Base-by-base conservation (phyloP, 1,139 yeast genomes). In the Tardiomyces depauwii region DNA sequence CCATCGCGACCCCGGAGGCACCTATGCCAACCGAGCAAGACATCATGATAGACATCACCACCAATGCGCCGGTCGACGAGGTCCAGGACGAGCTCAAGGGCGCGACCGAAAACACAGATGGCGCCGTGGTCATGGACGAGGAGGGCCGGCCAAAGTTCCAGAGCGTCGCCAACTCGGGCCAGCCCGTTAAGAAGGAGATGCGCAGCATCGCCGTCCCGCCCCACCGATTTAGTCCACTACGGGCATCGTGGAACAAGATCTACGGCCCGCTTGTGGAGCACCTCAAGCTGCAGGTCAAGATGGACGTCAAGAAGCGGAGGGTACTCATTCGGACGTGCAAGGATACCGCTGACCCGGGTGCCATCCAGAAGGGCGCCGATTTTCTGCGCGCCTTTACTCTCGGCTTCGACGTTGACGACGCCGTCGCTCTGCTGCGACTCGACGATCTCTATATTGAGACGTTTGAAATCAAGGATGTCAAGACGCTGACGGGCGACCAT, bases 401-500 rank as follows among this genome's bases (percentile, higher is more conserved):
- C 45, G 99, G 99, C 12, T 91, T 91, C 60, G 99, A 91, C 62
- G 79, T 89, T 41, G 98, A 93, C 63, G 99, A 91, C 65, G 91
- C 98, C 42, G 86, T 93, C 58, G 96, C 99, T 7, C 72, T 91
- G 51, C 73, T 91, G 58, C 80, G 98, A 67, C 74, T 91, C 60
- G 98, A 91, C 64, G 99, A 91, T 65, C 76, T 91, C 55, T 91
- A 89, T 70, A 88, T 93, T 55, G 98, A 91, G 67, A 88, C 97
- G 2, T 91, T 91, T 63, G 99, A 91, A 63, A 76, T 91, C 58
- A 91, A 93, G 66, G 99, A 91, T 67, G 97, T 91, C 50, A 93
- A 91, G 69, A 89, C 96, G 2, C 72, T 91, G 55, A 80, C 80
- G 33, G 98, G 98, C 19, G 98, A 91, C 67, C 98, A 91, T 76